Conservation (phyloP, 495 filamentous ascomycete genomes). For the Tuber brumale region DNA sequence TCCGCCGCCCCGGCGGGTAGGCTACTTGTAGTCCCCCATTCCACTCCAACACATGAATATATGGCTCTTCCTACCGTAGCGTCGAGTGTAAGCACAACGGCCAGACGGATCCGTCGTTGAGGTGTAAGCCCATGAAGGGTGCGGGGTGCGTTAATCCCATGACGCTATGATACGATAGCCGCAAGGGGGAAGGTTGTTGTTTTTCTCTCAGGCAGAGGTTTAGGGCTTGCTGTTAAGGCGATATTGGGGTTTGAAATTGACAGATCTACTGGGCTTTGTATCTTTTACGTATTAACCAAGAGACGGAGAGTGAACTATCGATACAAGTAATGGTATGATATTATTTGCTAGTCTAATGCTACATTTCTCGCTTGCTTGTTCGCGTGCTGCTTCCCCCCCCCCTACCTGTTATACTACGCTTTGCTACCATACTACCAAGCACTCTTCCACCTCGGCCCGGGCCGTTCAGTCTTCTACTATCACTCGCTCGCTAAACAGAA, state of each 20-base stretch:
- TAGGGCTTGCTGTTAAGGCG: too few species aligned
- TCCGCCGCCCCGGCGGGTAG: too few species aligned
- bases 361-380: not conserved
- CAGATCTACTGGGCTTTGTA: not conserved
- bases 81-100: too few species aligned
- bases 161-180: too few species aligned
- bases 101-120: too few species aligned
- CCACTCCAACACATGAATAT: too few species aligned
- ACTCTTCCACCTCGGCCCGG: not conserved
- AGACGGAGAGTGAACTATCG: not conserved
- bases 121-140: too few species aligned
- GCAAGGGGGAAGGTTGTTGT: too few species aligned
- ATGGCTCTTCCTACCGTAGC: too few species aligned
- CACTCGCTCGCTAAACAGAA: not conserved
- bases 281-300: not conserved
- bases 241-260: not conserved
- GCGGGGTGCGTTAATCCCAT: too few species aligned
- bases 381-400: not conserved
- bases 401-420: not conserved
- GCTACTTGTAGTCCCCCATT: too few species aligned
- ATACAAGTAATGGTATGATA: not conserved
- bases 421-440: not conserved
- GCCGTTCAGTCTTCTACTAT: not conserved
- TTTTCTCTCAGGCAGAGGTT: too few species aligned
- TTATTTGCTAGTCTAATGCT: not conserved